These are phyloP conservation scores for Aspergillus viridinutans DNA, from an alignment of 2,329 filamentous ascomycete genomes.

Conservation along the genomic window DNA sequence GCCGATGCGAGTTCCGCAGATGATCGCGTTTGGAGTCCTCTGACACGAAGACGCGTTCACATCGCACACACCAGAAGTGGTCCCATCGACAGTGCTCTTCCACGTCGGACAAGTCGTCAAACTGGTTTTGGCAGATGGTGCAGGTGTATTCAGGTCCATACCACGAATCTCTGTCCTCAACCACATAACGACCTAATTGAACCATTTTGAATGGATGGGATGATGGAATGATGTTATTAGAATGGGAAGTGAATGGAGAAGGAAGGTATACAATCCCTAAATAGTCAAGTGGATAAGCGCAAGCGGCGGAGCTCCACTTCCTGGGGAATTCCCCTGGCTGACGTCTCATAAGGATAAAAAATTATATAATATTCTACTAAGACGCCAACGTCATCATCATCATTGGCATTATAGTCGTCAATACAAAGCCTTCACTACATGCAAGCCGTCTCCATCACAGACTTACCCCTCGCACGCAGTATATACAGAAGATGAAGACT, in stretches of 20 bases:
- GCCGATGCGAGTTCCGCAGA: conserved; percentile 1
- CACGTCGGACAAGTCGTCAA: neutral
- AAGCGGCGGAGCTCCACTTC: neutral
- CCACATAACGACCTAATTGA: neutral
- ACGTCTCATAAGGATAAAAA: neutral
- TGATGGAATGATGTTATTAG: neutral
- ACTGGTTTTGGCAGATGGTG: conserved; percentile 4
- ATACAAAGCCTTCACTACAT: neutral
- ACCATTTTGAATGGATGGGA: neutral
- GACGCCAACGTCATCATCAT: neutral
- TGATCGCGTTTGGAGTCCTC: neutral
- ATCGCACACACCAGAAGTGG: conserved; percentile 11
- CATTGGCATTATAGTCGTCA: neutral
- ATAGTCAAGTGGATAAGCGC: neutral
- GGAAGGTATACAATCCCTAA: neutral
- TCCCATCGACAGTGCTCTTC: conserved; percentile 1
- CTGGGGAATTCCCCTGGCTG: neutral
- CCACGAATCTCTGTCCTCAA: neutral
- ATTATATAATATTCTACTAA: neutral
- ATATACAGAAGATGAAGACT: conserved; percentile 22
- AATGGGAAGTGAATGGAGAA: neutral
- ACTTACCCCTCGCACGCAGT: conserved; percentile 19
- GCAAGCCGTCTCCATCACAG: neutral
- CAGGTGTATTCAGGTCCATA: conserved; percentile 13
- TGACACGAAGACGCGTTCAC: neutral